Evolutionary conservation across 75 land plant species (phyloP), one percentile per base, ranked within the genome.

Genomic region (Adiantum capillusveneris): DNA sequence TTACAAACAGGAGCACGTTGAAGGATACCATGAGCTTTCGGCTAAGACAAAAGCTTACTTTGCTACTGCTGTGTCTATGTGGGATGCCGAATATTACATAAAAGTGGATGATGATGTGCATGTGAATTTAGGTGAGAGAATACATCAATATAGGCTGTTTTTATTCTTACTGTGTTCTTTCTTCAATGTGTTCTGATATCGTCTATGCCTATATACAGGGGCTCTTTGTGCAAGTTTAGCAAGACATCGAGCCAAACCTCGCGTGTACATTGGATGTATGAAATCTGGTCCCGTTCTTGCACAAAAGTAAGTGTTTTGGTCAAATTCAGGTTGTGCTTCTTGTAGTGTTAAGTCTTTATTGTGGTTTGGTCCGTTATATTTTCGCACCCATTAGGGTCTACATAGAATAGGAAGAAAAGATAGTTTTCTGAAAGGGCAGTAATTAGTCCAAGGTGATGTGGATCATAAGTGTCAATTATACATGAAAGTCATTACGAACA

Each of bases 41-140:
- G 85, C 79, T 46, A 84, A 84, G 64, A 84, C 88, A 25, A 84
- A 81, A 62, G 60, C 57, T 18, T 87, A 76, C 58, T 88, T 87
- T 53, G 77, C 93, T 0, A 88, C 85, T 26, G 88, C 83, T 16
- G 76, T 77, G 36, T 44, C 80, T 6, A 59, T 64, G 56, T 84
- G 87, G 87, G 87, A 84, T 68, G 87, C 87, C n/a, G 87, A 84
- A 12, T 84, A 79, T 29, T 84, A 81, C 49, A 60, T 84, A 42
- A 84, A 84, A 64, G 88, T 84, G 48, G 84, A 81, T 52, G 84
- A 46, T 21, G 50, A 46, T 46, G 50, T 46, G 6, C 50, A 46
- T 46, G 50, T 46, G 2, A 46, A 46, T 17, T 21, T 46, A 18
- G 50, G 50, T 46, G 14, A 17, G 19, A 34, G n/a, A n/a, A n/a